Base-by-base conservation (phyloP, 305 asterid species). In the Fraxinus latifolia region DNA sequence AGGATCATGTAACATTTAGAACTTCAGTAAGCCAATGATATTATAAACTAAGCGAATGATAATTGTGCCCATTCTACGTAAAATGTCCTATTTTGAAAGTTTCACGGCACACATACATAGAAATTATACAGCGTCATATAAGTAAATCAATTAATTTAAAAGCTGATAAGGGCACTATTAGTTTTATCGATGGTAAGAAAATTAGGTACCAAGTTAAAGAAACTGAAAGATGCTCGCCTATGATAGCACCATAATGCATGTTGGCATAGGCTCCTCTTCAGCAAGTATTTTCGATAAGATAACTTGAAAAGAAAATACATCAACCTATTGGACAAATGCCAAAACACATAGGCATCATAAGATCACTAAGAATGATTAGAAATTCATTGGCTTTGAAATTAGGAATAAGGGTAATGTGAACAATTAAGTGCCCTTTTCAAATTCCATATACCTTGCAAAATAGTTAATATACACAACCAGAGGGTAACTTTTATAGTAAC, bases 231-330 rank as follows among this genome's bases (percentile, higher is more conserved):
- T 73, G 74, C 91, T 33, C 81, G 92, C 96, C 95, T 86, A 93
- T 93, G 83, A 92, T 93, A 77, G 95, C 96, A 11, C 97, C 97
- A 62, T 90, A 93, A 86, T 93, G 94, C 97, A 91, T 92, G 88
- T 87, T 90, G 80, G 95, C 93, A 25, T 93, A 92, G 95, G 95
- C 83, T 93, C 97, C 83, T 93, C 97, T 21, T 95, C 96, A 2
- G 97, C 92, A 76, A 93, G 97, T 81, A 93, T 91, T 93, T 93
- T 96, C 96, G 94, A 93, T 86, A 91, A 79, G 50, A 93, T 93
- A 83, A 93, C 90, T 29, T 96, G 96, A 86, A 91, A 93, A 71
- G 97, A 93, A 82, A 93, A 93, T 75, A 91, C 95, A 79, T 93
- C 96, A 79, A 93, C 97, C 97, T 93, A 90, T 81, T 58, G 79